Evolutionary conservation across 768 basidiomycete genomes (phyloP).

Genomic region (Macrolepiota albuminosa): DNA sequence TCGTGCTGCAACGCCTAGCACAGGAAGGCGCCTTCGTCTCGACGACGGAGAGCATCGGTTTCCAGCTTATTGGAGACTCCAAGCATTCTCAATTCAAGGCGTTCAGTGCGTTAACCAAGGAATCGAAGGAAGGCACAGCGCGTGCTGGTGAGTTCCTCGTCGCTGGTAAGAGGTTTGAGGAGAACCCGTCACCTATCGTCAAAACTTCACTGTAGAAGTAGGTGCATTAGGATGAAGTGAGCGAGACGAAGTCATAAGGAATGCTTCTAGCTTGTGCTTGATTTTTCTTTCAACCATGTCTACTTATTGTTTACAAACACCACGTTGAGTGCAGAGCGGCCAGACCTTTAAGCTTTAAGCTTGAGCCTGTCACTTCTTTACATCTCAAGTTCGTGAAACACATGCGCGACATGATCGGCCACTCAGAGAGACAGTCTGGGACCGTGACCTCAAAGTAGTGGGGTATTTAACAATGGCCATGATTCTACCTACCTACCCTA

Average conservation of each 20-base stretch:
- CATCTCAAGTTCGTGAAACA: neutral
- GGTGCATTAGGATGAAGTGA: neutral
- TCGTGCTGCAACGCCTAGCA: constrained; percentile 15
- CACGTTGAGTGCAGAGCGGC: too few relatives aligned
- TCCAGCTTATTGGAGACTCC: constrained; percentile 17
- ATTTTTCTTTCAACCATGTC: neutral
- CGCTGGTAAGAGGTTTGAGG: neutral
- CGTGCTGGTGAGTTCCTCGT: constrained; percentile 17
- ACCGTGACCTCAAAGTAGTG: neutral
- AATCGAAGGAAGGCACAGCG: constrained; percentile 15
- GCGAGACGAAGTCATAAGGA: neutral
- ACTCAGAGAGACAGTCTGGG: neutral
- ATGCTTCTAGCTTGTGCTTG: neutral
- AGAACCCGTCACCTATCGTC: neutral
- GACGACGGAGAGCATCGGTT: constrained; percentile 18
- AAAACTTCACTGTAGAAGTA: constrained; percentile 5
- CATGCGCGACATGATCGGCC: neutral
- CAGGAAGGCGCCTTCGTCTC: constrained; percentile 17
- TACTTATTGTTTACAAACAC: neutral
- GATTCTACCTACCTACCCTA: too few relatives aligned
- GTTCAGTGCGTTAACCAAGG: constrained; percentile 18
- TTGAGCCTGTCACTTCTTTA: neutral
- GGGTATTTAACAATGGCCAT: neutral
- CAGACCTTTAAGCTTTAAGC: too few relatives aligned
- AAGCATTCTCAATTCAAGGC: constrained; percentile 18